A percentile compares a stretch with the other conserved stretches of the same genome.
Conservation (phyloP, 2,329 filamentous ascomycete species). For the Fusarium continuum region DNA sequence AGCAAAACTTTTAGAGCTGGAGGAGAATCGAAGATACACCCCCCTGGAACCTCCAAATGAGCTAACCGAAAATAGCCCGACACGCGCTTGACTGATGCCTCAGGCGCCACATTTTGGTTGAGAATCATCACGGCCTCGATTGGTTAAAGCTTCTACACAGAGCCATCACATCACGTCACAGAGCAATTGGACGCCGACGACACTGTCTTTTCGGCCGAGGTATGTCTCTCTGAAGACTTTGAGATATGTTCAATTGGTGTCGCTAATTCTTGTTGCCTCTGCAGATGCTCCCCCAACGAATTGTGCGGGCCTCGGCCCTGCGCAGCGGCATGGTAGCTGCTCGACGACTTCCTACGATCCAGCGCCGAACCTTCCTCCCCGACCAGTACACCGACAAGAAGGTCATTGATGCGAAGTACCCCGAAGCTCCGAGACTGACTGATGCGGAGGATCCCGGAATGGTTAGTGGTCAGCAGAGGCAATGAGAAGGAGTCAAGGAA, state of each 20-base stretch:
- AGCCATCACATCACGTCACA: conserved; percentile 45
- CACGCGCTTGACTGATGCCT: conserved; percentile 46
- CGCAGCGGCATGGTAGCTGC: conserved; percentile 56
- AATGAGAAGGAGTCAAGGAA: conserved; percentile 11
- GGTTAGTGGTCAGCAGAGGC: conserved; percentile 56
- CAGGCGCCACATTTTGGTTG: conserved; percentile 44
- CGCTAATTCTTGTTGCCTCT: conserved; percentile 15
- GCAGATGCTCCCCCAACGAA: conserved; percentile 70
- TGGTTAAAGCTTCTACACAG: conserved; percentile 45
- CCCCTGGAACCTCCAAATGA: conserved; percentile 32
- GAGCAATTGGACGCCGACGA: conserved; percentile 51
- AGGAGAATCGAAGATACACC: conserved; percentile 45
- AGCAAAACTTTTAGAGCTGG: conserved; percentile 60
- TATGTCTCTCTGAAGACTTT: conserved; percentile 24
- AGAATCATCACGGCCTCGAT: conserved; percentile 48
- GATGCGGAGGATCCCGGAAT: conserved; percentile 73
- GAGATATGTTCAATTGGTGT: conserved; percentile 12
- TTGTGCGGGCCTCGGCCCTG: conserved; percentile 60
- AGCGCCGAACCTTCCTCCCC: conserved; percentile 68
- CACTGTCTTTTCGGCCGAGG: conserved; percentile 47
- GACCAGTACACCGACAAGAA: conserved; percentile 57
- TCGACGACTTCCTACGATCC: conserved; percentile 62
- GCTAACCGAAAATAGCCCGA: conserved; percentile 42
- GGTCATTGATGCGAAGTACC: conserved; percentile 62
- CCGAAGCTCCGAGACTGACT: conserved; percentile 57